These are phyloP conservation scores for Saitozyma sp. DNA, from an alignment of 768 basidiomycete genomes.

Conservation along the genomic window DNA sequence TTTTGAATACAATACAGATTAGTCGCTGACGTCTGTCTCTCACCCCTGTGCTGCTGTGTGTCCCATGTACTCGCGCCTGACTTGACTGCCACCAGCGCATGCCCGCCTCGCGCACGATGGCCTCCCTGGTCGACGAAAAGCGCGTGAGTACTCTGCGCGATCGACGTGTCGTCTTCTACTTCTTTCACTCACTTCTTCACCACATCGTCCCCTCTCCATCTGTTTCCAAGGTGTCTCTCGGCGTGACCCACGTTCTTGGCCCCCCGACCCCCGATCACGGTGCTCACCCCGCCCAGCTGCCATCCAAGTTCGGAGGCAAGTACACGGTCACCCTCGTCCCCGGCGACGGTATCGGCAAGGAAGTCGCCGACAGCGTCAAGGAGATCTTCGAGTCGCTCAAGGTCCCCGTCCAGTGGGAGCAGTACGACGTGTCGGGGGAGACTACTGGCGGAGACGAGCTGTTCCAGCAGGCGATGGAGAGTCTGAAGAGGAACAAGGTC, in stretches of 20 bases:
- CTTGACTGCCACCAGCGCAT: not conserved
- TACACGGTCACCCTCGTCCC: constrained; percentile 84
- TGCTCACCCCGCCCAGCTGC: constrained; percentile 33
- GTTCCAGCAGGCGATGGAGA: constrained; percentile 98
- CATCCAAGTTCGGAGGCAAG: constrained; percentile 52
- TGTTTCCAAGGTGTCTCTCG: no score
- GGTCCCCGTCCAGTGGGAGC: constrained; percentile 98
- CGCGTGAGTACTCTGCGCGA: constrained; percentile 21
- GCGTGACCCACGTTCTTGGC: no score
- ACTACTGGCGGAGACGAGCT: constrained; percentile 89
- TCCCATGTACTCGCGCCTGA: not conserved
- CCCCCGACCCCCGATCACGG: no score
- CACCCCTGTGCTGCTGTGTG: not conserved
- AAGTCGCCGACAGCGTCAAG: constrained; percentile 97
- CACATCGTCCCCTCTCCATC: no score
- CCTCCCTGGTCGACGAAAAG: constrained; percentile 33
- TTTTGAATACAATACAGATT: no score
- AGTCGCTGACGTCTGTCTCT: no score
- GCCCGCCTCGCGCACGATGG: constrained; percentile 30
- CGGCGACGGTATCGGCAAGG: constrained; percentile 94
- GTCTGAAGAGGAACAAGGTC: constrained; percentile 93
- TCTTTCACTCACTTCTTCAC: no score
- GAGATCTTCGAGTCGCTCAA: constrained; percentile 97
- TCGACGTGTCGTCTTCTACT: no score
- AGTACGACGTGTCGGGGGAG: constrained; percentile 95